Percentiles rank a stretch among this genome's conserved stretches.
Evolutionary conservation across 2,329 filamentous ascomycete species (phyloP).

Genomic region (Nemania sp.): DNA sequence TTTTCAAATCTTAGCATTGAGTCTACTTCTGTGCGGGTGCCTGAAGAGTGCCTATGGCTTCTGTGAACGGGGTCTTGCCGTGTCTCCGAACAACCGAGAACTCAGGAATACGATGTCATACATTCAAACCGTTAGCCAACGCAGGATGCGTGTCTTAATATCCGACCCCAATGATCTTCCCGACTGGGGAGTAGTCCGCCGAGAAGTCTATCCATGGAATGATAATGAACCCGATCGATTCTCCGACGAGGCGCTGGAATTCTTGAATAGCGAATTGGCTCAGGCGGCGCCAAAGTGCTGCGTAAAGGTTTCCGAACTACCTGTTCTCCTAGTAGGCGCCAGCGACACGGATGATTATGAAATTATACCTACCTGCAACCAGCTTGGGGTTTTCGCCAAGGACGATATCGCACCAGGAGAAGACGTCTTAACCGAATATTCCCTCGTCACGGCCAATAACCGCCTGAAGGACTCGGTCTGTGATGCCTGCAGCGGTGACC

Average conservation of each 20-base stretch:
- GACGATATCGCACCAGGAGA: constrained; percentile 79
- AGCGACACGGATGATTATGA: constrained; percentile 55
- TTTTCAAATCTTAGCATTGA: constrained; percentile 62
- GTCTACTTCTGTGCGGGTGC: constrained; percentile 67
- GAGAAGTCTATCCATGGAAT: constrained; percentile 74
- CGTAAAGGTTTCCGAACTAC: constrained; percentile 75
- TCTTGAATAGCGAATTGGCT: constrained; percentile 72
- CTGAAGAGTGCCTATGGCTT: constrained; percentile 70
- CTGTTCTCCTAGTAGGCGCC: constrained; percentile 65
- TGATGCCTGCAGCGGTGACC: constrained; percentile 80
- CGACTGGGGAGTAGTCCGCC: constrained; percentile 70
- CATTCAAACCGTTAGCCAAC: constrained; percentile 58
- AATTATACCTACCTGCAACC: constrained; percentile 65
- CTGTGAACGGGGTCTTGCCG: constrained; percentile 62
- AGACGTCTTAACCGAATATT: constrained; percentile 78
- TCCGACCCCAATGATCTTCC: constrained; percentile 63
- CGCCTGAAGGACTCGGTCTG: constrained; percentile 84
- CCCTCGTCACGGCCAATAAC: constrained; percentile 86
- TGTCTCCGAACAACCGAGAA: constrained; percentile 59
- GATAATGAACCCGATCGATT: constrained; percentile 71
- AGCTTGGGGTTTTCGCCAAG: constrained; percentile 89
- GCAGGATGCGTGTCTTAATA: constrained; percentile 51
- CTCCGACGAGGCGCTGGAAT: constrained; percentile 67
- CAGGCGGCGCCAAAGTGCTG: constrained; percentile 79
- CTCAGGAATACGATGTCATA: constrained; percentile 58